Conservation (phyloP, 2,329 filamentous ascomycete genomes). For the Penicillium sp. region DNA sequence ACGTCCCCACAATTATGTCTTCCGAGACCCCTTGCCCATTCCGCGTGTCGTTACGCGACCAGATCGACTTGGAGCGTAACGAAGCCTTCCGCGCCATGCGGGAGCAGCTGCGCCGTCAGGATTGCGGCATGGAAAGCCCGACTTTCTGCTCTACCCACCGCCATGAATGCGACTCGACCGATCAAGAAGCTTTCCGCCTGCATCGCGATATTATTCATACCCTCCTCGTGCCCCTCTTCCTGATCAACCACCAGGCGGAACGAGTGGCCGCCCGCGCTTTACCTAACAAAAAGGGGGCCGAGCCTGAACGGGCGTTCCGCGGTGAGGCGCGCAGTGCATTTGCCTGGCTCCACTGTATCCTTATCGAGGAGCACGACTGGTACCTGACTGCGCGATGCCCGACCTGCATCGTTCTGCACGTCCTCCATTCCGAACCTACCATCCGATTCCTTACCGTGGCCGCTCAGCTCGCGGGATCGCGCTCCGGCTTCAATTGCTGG, state of each 20-base stretch:
- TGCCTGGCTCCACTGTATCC: slow-evolving; percentile 60
- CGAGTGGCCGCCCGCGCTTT: slow-evolving; percentile 53
- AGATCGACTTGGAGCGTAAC: slow-evolving; percentile 34
- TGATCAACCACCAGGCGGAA: slow-evolving; percentile 58
- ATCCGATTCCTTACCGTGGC: slow-evolving; percentile 46
- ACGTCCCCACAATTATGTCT: slow-evolving; percentile 3
- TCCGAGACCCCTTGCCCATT: slow-evolving; percentile 31
- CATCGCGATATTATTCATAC: slow-evolving; percentile 62
- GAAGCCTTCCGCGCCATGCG: slow-evolving; percentile 36
- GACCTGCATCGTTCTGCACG: slow-evolving; percentile 44
- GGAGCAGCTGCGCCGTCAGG: slow-evolving; percentile 37
- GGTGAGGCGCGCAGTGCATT: slow-evolving; percentile 59
- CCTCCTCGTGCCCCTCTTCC: slow-evolving; percentile 58
- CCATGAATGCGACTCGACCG: slow-evolving; percentile 29
- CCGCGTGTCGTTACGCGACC: slow-evolving; percentile 33
- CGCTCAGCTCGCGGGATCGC: slow-evolving; percentile 40
- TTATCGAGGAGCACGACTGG: slow-evolving; percentile 60
- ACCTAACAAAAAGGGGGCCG: slow-evolving; percentile 49
- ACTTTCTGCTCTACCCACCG: slow-evolving; percentile 41
- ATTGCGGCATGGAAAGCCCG: slow-evolving; percentile 35
- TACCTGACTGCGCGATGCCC: slow-evolving; percentile 59
- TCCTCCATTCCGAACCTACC: slow-evolving; percentile 46
- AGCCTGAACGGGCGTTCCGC: slow-evolving; percentile 59
- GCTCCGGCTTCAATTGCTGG: slow-evolving; percentile 43
- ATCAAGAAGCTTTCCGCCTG: slow-evolving; percentile 44